Evolutionary conservation across 2,329 filamentous ascomycete species (phyloP).

Genomic region (Pseudogymnoascus sp.): DNA sequence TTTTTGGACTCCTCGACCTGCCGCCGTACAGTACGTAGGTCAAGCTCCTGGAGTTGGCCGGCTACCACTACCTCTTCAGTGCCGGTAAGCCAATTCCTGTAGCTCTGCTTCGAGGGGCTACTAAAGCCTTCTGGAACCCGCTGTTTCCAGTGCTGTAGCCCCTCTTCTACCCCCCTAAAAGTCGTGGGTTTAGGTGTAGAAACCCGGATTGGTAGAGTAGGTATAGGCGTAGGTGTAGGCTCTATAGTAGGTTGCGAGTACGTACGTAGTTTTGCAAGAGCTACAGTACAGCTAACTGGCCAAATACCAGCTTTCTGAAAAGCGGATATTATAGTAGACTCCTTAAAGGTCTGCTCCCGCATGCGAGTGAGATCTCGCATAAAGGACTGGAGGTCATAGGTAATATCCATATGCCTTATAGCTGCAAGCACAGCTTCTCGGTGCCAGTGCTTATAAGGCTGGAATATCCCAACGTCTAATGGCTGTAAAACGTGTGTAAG

Average conservation of each 20-base stretch:
- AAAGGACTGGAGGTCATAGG: neutral
- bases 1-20: neutral
- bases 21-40: neutral
- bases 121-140: too few relatives aligned
- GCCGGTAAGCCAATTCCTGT: neutral
- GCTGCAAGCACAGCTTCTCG: neutral
- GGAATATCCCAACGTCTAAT: neutral
- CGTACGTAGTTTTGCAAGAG: neutral
- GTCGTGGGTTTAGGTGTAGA: neutral
- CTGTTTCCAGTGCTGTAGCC: too few relatives aligned
- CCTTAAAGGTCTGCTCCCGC: neutral
- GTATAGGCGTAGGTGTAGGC: neutral
- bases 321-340: neutral
- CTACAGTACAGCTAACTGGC: neutral
- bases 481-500: slow-evolving; percentile 1
- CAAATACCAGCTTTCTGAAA: neutral
- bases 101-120: too few relatives aligned
- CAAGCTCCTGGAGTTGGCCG: neutral
- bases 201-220: neutral
- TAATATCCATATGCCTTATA: neutral
- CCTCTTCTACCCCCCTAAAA: neutral
- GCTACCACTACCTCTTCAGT: neutral
- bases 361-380: neutral
- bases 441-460: neutral
- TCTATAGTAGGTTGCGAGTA: neutral